phyloP scores from a whole-genome alignment of 2,329 filamentous ascomycete species.

The Arthroderma sp. region DNA sequence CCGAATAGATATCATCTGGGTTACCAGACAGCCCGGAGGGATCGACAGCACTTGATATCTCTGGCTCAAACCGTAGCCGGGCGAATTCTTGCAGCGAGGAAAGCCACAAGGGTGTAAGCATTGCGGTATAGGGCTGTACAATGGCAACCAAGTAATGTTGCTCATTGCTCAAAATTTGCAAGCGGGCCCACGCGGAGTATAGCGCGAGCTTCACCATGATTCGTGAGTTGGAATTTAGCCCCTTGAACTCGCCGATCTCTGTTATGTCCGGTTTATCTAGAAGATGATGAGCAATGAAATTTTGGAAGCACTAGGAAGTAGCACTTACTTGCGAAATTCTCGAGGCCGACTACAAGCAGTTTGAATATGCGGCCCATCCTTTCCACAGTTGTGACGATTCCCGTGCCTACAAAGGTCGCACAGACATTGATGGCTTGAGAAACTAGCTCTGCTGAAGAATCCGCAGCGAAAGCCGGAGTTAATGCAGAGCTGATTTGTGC shows the following conservation, averaged over 20 bases:
- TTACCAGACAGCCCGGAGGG: constrained; percentile 71
- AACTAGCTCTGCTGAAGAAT: constrained; percentile 90
- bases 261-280: constrained; percentile 59
- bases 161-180: constrained; percentile 88
- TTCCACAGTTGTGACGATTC: constrained; percentile 93
- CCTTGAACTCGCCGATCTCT: constrained; percentile 82
- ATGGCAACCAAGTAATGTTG: constrained; percentile 82
- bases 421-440: constrained; percentile 95
- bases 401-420: constrained; percentile 92
- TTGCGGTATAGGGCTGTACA: constrained; percentile 77
- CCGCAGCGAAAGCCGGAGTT: constrained; percentile 87
- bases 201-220: constrained; percentile 98
- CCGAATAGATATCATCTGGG: constrained; percentile 86
- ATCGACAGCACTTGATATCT: constrained; percentile 82
- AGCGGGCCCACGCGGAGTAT: constrained; percentile 91
- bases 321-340: constrained; percentile 66
- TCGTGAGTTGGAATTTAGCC: constrained; percentile 85
- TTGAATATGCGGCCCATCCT: constrained; percentile 98
- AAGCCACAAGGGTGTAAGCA: constrained; percentile 83
- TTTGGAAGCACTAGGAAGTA: not conserved
- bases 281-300: constrained; percentile 12
- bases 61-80: constrained; percentile 83
- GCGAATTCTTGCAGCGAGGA: constrained; percentile 89
- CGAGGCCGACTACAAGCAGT: constrained; percentile 74
- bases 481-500: constrained; percentile 94